phyloP scores from a whole-genome alignment of 352 stramenopile genomes.

The Pythium rhizo-oryzae region DNA sequence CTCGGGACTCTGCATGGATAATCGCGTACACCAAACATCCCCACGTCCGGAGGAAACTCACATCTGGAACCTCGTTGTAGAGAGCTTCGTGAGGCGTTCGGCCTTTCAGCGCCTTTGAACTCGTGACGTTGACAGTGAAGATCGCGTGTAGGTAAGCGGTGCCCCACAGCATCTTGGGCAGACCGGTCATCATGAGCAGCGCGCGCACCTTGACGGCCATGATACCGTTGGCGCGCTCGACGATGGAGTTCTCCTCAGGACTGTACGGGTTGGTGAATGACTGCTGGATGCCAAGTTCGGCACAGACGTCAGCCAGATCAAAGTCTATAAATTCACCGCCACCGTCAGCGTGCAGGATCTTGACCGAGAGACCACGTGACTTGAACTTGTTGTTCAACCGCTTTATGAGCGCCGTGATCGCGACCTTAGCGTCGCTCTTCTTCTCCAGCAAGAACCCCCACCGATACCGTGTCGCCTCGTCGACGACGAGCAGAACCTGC shows the following conservation, averaged over 20 bases:
- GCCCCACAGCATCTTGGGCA: conserved; percentile 26
- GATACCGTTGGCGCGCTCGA: conserved; percentile 14
- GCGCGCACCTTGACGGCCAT: conserved; percentile 7
- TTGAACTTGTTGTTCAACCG: conserved; percentile 20
- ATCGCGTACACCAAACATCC: conserved; percentile 26
- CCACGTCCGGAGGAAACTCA: conserved; percentile 18
- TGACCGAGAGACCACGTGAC: neutral
- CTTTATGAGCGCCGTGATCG: conserved; percentile 7
- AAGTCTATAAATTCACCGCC: conserved; percentile 26
- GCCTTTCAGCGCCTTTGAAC: neutral
- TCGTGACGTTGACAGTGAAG: conserved; percentile 20
- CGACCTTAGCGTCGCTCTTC: conserved; percentile 7
- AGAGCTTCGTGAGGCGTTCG: conserved; percentile 22
- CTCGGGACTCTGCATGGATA: neutral
- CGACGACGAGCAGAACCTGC: conserved; percentile 25
- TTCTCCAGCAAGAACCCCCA: conserved; percentile 20
- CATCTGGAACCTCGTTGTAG: conserved; percentile 8
- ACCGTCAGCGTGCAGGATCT: conserved; percentile 19
- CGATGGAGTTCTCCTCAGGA: conserved; percentile 28
- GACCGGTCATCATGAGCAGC: conserved; percentile 17
- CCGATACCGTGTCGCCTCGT: conserved; percentile 30
- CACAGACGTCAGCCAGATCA: conserved; percentile 11
- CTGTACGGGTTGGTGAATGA: conserved; percentile 26
- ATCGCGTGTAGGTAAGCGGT: conserved; percentile 19
- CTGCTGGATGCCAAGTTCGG: conserved; percentile 15